These are phyloP conservation scores for Aspergillus baeticus DNA, from an alignment of 495 filamentous ascomycete species.

Conservation along the genomic window DNA sequence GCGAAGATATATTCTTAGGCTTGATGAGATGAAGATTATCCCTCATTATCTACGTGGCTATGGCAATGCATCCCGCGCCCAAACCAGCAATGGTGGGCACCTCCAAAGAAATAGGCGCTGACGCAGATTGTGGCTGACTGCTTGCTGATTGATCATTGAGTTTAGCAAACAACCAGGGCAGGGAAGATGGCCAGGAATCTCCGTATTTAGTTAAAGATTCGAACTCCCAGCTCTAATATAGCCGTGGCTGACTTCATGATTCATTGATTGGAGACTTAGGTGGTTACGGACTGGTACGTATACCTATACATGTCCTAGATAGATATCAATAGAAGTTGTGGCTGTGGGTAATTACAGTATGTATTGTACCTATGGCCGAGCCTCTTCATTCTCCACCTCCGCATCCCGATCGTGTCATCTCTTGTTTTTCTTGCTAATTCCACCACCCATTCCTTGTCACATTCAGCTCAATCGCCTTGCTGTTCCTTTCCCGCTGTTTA, in stretches of 20 bases:
- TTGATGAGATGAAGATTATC: too few species aligned
- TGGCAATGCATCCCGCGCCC: too few species aligned
- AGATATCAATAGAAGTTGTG: slow-evolving; percentile 5
- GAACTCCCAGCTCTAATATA: too few species aligned
- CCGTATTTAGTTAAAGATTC: too few species aligned
- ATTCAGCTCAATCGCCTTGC: background rate
- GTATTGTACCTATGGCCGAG: background rate
- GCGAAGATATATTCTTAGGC: too few species aligned
- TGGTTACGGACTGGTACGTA: background rate
- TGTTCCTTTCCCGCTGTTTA: background rate
- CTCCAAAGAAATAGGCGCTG: too few species aligned
- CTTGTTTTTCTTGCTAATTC: background rate
- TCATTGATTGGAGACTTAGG: background rate
- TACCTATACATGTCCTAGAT: background rate
- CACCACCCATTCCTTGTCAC: background rate
- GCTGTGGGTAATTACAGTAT: background rate
- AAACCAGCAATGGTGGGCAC: too few species aligned
- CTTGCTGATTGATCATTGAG: too few species aligned
- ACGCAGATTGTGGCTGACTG: too few species aligned
- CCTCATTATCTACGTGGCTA: too few species aligned
- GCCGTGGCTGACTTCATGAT: background rate
- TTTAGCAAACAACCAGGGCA: too few species aligned
- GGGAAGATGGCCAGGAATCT: too few species aligned
- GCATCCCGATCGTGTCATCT: background rate
- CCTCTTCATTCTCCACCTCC: slow-evolving; percentile 1